phyloP scores from a whole-genome alignment of 2,329 filamentous ascomycete genomes.

The Apiospora kogelbergensis region DNA sequence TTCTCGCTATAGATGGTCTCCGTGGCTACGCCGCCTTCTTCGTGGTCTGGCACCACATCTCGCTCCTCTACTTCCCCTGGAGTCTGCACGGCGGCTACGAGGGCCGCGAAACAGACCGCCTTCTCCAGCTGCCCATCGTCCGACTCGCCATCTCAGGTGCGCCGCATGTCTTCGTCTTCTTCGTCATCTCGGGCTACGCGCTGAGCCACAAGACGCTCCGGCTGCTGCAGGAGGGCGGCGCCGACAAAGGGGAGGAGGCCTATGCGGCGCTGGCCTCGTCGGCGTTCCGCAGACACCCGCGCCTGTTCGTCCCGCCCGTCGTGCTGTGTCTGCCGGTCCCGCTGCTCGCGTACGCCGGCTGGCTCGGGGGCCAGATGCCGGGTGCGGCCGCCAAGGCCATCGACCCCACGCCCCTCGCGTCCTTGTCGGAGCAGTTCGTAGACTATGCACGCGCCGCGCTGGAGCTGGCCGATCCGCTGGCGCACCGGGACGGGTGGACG shows the following conservation, averaged over 20 bases:
- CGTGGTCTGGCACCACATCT: slow-evolving; percentile 50
- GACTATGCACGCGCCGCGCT: slow-evolving; percentile 18
- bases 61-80: slow-evolving; percentile 31
- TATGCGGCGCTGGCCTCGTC: slow-evolving; percentile 26
- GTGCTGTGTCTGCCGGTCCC: slow-evolving; percentile 19
- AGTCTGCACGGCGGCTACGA: slow-evolving; percentile 28
- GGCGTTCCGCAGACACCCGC: slow-evolving; percentile 26
- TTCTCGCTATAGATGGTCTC: slow-evolving; percentile 43
- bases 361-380: slow-evolving; percentile 20
- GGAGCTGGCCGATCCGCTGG: slow-evolving; percentile 20
- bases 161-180: slow-evolving; percentile 41
- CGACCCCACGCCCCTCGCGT: slow-evolving; percentile 17
- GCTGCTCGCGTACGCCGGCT: slow-evolving; percentile 20
- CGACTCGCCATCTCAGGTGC: slow-evolving; percentile 35
- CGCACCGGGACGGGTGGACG: slow-evolving; percentile 2
- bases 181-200: slow-evolving; percentile 41
- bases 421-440: slow-evolving; percentile 20
- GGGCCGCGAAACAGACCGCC: slow-evolving; percentile 15
- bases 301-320: slow-evolving; percentile 27
- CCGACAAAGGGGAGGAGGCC: slow-evolving; percentile 19
- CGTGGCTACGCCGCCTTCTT: slow-evolving; percentile 55
- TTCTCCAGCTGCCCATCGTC: slow-evolving; percentile 37
- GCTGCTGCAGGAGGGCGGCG: slow-evolving; percentile 21
- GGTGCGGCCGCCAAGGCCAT: slow-evolving; percentile 20
- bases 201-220: slow-evolving; percentile 36